phyloP scores from a whole-genome alignment of 1,284 basidiomycete genomes.

The Microbotryum intermedium region DNA sequence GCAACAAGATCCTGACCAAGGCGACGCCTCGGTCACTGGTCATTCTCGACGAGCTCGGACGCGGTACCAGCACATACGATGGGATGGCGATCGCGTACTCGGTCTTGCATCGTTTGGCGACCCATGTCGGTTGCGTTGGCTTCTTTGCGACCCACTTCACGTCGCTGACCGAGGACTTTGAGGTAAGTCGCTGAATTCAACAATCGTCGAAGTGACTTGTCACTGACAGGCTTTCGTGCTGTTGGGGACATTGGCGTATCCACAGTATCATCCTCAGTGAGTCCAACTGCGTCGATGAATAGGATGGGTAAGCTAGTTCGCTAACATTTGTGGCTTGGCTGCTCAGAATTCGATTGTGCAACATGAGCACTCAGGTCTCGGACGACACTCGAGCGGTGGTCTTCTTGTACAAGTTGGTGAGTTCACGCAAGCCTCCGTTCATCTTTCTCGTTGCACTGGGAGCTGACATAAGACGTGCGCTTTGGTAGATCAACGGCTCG shows the following conservation, averaged over 20 bases:
- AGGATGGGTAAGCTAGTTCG: too few relatives aligned
- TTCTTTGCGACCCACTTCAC: constrained; percentile 70
- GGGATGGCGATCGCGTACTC: constrained; percentile 91
- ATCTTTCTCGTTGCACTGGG: not conserved
- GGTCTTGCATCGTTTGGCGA: constrained; percentile 85
- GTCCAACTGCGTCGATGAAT: not conserved
- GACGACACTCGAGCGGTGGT: constrained; percentile 79
- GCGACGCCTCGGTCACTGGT: constrained; percentile 85
- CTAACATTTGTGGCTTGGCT: too few relatives aligned
- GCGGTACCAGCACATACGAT: constrained; percentile 68
- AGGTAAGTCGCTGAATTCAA: constrained; percentile 28
- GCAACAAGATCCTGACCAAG: constrained; percentile 46
- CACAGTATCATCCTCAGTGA: constrained; percentile 56
- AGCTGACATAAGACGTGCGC: not conserved
- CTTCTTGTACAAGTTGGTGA: constrained; percentile 86
- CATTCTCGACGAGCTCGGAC: constrained; percentile 75
- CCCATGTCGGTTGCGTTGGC: constrained; percentile 70
- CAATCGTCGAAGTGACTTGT: not conserved
- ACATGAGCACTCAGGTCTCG: constrained; percentile 87
- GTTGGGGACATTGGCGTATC: not conserved
- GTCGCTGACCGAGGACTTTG: constrained; percentile 73
- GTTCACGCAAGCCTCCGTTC: constrained; percentile 58
- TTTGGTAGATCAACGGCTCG: constrained; percentile 20
- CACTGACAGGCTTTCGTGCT: too few relatives aligned
- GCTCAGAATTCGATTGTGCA: constrained; percentile 75